Conservation (phyloP, 176 grass and related monocot genomes). For the Carex scoparia region DNA sequence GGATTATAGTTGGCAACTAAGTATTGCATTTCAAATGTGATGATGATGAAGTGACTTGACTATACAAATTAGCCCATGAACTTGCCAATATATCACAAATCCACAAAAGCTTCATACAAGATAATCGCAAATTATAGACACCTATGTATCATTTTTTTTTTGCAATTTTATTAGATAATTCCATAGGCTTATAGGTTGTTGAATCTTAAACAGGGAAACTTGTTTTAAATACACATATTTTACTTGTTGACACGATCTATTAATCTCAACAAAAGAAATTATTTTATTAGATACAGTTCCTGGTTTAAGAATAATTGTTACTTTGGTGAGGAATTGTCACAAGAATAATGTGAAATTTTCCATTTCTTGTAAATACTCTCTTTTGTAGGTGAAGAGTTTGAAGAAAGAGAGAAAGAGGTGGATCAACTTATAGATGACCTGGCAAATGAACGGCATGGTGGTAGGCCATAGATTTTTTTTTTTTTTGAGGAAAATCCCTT, state of each 20-base stretch:
- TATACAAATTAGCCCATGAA: not conserved
- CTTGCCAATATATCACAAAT: not conserved
- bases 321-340: not conserved
- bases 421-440: too few species aligned
- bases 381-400: conserved; percentile 31
- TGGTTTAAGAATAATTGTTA: not conserved
- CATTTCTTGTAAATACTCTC: not conserved
- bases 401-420: too few species aligned
- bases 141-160: too few species aligned
- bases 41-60: not conserved
- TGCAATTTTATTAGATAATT: not conserved
- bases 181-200: not conserved
- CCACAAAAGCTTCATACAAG: not conserved
- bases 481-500: too few species aligned
- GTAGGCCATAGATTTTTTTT: too few species aligned
- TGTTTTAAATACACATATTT: not conserved
- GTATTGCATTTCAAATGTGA: too few species aligned
- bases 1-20: too few species aligned
- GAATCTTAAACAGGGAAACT: not conserved
- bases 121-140: not conserved
- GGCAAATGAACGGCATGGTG: too few species aligned
- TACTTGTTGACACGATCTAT: not conserved
- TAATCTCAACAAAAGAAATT: not conserved
- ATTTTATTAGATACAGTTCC: not conserved
- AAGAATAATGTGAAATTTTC: not conserved